phyloP scores from a whole-genome alignment of 176 grass and related monocot species.

The Thinopyrum elongatum region DNA sequence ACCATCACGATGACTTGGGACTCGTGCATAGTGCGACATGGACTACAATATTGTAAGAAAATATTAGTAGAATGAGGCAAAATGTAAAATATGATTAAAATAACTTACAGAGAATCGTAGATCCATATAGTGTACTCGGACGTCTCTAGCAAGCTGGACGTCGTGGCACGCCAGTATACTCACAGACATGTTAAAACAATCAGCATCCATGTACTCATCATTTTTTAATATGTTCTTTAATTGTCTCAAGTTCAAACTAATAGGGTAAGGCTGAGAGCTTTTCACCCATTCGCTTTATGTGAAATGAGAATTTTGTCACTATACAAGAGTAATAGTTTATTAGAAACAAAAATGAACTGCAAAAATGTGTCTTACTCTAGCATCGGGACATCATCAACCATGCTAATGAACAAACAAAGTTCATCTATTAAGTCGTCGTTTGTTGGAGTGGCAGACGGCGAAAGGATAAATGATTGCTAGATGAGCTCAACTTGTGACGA shows the following conservation, averaged over 20 bases:
- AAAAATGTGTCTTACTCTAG: neutral
- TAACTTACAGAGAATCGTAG: neutral
- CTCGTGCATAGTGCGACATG: neutral
- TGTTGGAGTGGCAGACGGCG: neutral
- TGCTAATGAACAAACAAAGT: neutral
- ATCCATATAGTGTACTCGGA: neutral
- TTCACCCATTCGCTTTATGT: neutral
- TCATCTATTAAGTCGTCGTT: neutral
- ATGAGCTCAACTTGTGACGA: neutral
- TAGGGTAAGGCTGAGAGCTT: neutral
- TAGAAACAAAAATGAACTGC: neutral
- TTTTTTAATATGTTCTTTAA: neutral
- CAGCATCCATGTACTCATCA: neutral
- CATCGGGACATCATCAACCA: neutral
- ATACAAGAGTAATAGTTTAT: neutral
- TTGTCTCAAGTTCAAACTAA: neutral
- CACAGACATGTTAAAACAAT: neutral
- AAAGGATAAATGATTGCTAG: neutral
- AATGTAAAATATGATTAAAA: neutral
- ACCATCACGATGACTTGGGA: neutral
- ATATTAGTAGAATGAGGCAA: neutral
- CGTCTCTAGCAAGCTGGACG: neutral
- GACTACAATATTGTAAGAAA: neutral
- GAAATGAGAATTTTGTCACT: neutral
- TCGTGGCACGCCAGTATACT: neutral